Evolutionary conservation across 108 stramenopile species (phyloP), one percentile per base, ranked within the genome.

Genomic region (Cyclotella kingstonii): DNA sequence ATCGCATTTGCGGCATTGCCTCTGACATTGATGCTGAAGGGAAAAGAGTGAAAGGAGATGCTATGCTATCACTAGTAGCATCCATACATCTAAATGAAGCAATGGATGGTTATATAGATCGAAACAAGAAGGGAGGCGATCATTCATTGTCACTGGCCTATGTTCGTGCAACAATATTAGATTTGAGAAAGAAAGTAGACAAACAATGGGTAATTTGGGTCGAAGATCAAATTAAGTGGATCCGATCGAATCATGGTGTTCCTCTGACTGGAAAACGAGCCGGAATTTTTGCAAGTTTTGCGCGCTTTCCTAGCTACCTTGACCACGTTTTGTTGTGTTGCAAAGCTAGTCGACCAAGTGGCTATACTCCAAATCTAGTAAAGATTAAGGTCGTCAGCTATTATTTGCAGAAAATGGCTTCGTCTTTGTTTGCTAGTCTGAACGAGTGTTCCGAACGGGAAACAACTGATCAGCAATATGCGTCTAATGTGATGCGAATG

Each of bases 171-270:
- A 93, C 91, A 2, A 89, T 94, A 61, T 59, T 89, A 36, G 89
- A 88, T 23, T 56, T 94, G 52, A 65, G 89, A 35, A 89, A 90
- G 51, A 89, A 83, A 39, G 89, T 88, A 11, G 93, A 94, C 48
- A 90, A 87, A 53, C 86, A 89, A 53, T 94, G 93, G 93, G 89
- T 89, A 18, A 69, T 49, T 23, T 94, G 93, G 89, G 78, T 94
- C 8, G 89, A 94, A 45, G 84, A 84, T 40, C 86, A 94, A 68
- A 85, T 86, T 46, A 84, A 87, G 46, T 94, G 93, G 93, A 87
- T 94, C 38, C 78, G 84, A 27, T 65, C 79, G 0, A 78, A 85
- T 55, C 84, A 84, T 2, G 93, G 93, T 39, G 89, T 94, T 17
- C 93, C 93, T 11, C 51, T 80, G 47, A 90, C 73, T 61, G 93